Conservation (phyloP, 768 basidiomycete genomes). For the Mycena albidolilacea region DNA sequence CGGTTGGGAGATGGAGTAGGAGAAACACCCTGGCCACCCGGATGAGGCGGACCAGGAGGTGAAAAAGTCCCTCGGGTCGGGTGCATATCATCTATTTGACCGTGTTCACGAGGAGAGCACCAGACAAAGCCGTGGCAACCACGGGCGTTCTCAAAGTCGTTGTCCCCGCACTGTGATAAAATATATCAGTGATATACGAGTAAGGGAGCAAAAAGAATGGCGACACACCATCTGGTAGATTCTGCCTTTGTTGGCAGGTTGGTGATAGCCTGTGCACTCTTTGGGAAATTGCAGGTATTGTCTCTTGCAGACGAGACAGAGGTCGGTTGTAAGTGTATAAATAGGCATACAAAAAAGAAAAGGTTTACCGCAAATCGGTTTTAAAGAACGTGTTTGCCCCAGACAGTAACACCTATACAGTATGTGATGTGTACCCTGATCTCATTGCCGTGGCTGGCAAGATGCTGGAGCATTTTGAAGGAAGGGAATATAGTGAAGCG, state of each 20-base stretch:
- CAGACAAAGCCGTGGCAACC: not conserved
- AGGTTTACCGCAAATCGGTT: not conserved
- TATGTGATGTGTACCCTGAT: not conserved
- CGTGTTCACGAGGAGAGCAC: not conserved
- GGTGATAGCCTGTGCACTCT: constrained; percentile 2
- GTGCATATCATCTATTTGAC: not conserved
- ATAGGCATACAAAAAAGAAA: not conserved
- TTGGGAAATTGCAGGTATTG: constrained; percentile 9
- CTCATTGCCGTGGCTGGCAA: not conserved
- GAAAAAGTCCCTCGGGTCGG: not conserved
- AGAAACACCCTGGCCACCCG: not conserved
- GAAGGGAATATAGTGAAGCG: not conserved
- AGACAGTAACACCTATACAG: not conserved
- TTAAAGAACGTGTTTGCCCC: not conserved
- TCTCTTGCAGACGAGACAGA: not conserved
- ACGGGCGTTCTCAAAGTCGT: not conserved
- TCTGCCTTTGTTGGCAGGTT: not conserved
- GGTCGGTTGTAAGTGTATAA: not conserved
- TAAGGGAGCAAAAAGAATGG: not conserved
- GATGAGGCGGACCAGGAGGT: not conserved
- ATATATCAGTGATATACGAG: not conserved
- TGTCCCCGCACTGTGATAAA: not conserved
- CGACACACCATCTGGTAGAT: not conserved
- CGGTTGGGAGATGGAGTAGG: not conserved
- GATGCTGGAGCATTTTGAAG: not conserved